Percentiles rank a stretch among this genome's conserved stretches.
Evolutionary conservation across 2,329 filamentous ascomycete species (phyloP).

Genomic region (Colletotrichum musicola): DNA sequence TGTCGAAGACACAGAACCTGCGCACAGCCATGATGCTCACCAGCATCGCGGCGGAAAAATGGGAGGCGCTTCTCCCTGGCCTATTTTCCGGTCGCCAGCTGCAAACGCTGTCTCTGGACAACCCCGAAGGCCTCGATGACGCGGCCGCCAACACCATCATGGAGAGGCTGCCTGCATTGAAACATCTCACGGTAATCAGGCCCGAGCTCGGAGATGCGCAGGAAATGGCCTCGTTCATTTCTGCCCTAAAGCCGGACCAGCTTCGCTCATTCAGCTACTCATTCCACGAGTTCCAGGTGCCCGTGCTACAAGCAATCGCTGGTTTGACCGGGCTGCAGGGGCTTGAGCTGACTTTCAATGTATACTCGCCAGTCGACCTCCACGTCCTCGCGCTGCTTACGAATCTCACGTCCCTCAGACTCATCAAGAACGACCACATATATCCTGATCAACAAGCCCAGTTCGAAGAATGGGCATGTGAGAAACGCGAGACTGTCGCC

Average conservation of each 20-base stretch:
- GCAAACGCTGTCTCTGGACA: constrained; percentile 8
- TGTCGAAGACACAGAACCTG: not conserved
- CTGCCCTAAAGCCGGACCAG: not conserved
- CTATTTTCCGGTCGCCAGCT: not conserved
- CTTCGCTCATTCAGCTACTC: constrained; percentile 4
- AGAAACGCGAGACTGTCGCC: not conserved
- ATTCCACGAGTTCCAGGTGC: not conserved
- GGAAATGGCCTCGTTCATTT: constrained; percentile 2
- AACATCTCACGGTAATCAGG: not conserved
- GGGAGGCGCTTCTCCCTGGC: not conserved
- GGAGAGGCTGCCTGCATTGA: not conserved
- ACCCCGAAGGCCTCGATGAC: not conserved
- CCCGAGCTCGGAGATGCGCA: not conserved
- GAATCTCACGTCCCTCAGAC: constrained; percentile 7
- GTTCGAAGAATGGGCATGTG: constrained; percentile 1
- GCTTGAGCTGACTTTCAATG: not conserved
- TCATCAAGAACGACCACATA: not conserved
- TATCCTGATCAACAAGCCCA: accelerated
- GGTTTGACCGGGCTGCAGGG: not conserved
- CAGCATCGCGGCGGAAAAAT: constrained; percentile 3
- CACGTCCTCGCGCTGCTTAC: not conserved
- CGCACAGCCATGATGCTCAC: not conserved
- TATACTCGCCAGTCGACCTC: not conserved
- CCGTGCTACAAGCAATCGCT: not conserved
- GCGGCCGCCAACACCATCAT: not conserved